These are phyloP conservation scores for Cercophora sp. DNA, from an alignment of 495 filamentous ascomycete genomes.

Conservation along the genomic window DNA sequence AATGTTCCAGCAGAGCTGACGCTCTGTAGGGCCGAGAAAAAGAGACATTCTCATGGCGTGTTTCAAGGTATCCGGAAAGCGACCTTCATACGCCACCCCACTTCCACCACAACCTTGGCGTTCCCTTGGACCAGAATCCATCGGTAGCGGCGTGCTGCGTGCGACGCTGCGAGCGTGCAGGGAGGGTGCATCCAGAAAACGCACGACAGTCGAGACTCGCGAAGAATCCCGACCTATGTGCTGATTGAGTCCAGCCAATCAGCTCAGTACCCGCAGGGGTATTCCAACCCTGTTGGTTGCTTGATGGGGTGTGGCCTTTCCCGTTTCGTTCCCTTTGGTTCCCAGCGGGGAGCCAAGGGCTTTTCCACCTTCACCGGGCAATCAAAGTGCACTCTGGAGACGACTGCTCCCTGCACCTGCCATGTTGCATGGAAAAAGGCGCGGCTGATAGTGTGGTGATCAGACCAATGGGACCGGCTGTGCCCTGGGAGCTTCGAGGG, in stretches of 20 bases:
- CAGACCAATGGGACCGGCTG: neutral
- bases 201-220: neutral
- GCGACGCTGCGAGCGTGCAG: neutral
- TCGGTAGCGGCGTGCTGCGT: neutral
- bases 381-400: slow-evolving; percentile 10
- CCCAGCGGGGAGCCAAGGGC: neutral
- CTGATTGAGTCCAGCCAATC: slow-evolving; percentile 1
- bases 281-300: slow-evolving; percentile 7
- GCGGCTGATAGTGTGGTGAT: neutral
- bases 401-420: neutral
- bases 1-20: too few species aligned
- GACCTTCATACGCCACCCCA: neutral
- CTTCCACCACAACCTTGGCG: too few species aligned
- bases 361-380: slow-evolving; percentile 5
- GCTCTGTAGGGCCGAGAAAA: too few species aligned
- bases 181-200: neutral
- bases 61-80: neutral
- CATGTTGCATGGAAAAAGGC: neutral
- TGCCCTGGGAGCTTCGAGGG: neutral
- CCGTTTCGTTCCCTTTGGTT: slow-evolving; percentile 9
- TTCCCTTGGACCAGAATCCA: neutral
- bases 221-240: neutral
- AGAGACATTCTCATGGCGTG: too few species aligned
- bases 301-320: neutral
- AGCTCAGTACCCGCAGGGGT: neutral